These are phyloP conservation scores for Suillus sp. DNA, from an alignment of 768 basidiomycete genomes.

Conservation along the genomic window DNA sequence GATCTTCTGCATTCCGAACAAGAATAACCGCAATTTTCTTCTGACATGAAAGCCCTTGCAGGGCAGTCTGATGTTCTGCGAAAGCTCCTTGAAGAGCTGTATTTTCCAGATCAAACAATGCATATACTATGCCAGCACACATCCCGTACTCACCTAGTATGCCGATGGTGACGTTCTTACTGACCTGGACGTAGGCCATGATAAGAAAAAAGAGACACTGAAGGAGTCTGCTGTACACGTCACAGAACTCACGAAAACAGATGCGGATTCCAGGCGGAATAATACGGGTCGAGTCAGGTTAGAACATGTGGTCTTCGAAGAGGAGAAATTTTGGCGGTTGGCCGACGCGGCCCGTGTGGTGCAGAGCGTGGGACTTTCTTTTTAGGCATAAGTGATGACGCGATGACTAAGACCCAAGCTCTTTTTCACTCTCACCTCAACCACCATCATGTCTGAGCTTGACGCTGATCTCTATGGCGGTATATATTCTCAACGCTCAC, in stretches of 20 bases:
- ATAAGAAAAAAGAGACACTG: neutral
- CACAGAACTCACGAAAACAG: neutral
- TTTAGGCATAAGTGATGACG: neutral
- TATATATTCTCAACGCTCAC: conserved; percentile 35
- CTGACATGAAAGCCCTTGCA: conserved; percentile 57
- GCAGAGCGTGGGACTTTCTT: conserved; percentile 26
- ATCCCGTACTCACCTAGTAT: conserved; percentile 48
- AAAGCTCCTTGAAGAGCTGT: conserved; percentile 93
- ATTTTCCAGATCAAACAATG: neutral
- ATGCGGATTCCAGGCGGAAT: neutral
- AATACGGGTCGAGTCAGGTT: neutral
- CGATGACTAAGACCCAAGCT: conserved; percentile 31
- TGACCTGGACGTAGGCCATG: conserved; percentile 17
- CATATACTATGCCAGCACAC: neutral
- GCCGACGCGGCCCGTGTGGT: conserved; percentile 22
- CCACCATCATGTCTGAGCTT: conserved; percentile 59
- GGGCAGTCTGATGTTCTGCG: conserved; percentile 76
- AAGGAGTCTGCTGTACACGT: neutral
- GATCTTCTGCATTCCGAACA: conserved; percentile 77
- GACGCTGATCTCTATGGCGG: conserved; percentile 92
- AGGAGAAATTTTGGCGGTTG: conserved; percentile 2
- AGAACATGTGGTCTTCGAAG: neutral
- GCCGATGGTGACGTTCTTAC: conserved; percentile 39
- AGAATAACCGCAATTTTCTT: conserved; percentile 50
- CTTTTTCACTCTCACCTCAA: conserved; percentile 37